A percentile compares a stretch with the other conserved stretches of the same genome.
Evolutionary conservation across 345 rosid genomes (phyloP).

Genomic region (Rhizophora apiculata): DNA sequence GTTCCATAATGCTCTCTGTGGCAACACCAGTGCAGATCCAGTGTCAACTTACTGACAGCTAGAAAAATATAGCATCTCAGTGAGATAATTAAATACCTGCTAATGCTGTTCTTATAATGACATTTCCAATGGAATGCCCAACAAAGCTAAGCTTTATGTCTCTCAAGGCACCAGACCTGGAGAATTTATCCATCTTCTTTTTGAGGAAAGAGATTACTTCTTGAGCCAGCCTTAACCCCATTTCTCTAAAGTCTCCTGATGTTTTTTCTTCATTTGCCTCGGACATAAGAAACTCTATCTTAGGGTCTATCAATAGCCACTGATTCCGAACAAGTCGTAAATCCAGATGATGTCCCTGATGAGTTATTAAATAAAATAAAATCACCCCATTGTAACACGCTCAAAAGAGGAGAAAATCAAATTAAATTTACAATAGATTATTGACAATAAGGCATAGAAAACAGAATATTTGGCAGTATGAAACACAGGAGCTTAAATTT

Average conservation of each 20-base stretch:
- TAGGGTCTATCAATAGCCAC: conserved; percentile 93
- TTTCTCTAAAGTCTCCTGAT: conserved; percentile 88
- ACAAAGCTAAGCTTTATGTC: conserved; percentile 84
- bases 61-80: conserved; percentile 8
- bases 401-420: not conserved
- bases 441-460: not conserved
- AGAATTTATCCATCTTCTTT: conserved; percentile 64
- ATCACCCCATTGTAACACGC: not conserved
- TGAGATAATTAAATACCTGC: conserved; percentile 49
- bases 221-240: conserved; percentile 85
- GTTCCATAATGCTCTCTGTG: conserved; percentile 87
- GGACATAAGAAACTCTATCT: conserved; percentile 89
- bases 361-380: conserved; percentile 9
- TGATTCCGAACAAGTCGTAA: conserved; percentile 87
- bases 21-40: conserved; percentile 14
- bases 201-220: conserved; percentile 79
- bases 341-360: conserved; percentile 97
- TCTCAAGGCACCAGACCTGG: conserved; percentile 60
- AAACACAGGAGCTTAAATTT: not conserved
- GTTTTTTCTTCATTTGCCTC: conserved; percentile 88
- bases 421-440: no score
- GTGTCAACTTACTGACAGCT: conserved; percentile 4
- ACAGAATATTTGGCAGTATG: not conserved
- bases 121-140: conserved; percentile 94
- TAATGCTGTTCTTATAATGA: conserved; percentile 80